Evolutionary conservation across 1,284 basidiomycete species (phyloP), one percentile per base, ranked within the genome.

Genomic region (Rhodotorula sp.): DNA sequence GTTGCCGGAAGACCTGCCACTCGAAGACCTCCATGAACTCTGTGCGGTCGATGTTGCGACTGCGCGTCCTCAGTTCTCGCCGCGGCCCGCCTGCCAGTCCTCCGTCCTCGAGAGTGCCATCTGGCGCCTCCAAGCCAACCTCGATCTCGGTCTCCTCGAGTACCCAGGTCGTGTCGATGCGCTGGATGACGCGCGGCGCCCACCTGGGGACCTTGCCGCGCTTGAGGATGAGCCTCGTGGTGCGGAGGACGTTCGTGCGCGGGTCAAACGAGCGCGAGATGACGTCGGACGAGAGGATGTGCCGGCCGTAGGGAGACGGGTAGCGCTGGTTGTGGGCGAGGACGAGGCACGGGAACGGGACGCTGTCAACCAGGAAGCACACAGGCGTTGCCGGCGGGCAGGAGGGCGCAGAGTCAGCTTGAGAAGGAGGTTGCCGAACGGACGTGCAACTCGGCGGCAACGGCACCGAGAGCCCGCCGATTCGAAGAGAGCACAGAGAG

Each of bases 241-340:
- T 79, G 2, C 80, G 80, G 54, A 80, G 77, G 14, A 81, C 75
- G 25, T 79, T 78, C 9, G 70, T 66, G 0, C 64, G 66, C 56
- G 71, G 64, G 67, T 69, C 63, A 63, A 74, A 75, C 4, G 58
- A 41, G 16, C 82, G 78, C 46, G 79, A 76, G 44, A 83, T 68
- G 17, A 82, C 81, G 69, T 83, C 82, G 17, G 80, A 80, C 25
- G 80, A 80, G 34, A 83, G 74, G 53, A 83, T 81, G 70, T 83
- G 82, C 4, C 74, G 68, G 4, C 81, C 79, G 50, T 78, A 80
- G 16, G 82, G 81, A n/a, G 82, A 82, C 0, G 82, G 82, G 68
- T 82, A 83, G 41, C 82, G 78, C 25, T 80, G 78, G 63, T 81
- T 81, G 77, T 81, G 82, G 2, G 81, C 81, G 25, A 74, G 74